These are phyloP conservation scores for Dichotomopilus funicola DNA, from an alignment of 2,329 filamentous ascomycete genomes.

Conservation along the genomic window DNA sequence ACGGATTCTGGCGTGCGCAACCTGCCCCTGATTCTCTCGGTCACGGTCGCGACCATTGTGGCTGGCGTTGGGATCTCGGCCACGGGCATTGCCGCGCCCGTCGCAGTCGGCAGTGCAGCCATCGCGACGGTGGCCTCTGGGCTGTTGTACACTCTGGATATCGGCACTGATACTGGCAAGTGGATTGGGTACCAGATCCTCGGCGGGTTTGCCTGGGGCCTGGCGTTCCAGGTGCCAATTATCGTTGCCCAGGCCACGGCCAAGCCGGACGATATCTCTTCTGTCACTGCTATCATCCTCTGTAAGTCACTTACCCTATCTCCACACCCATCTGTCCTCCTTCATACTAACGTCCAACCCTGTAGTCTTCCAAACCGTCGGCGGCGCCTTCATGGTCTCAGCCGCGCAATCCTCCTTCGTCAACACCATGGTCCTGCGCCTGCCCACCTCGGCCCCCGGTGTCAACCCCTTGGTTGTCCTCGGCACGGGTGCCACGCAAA, in stretches of 20 bases:
- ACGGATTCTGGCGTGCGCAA: slow-evolving; percentile 32
- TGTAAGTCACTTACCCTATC: slow-evolving; percentile 17
- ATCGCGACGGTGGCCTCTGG: slow-evolving; percentile 33
- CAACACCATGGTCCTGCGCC: slow-evolving; percentile 28
- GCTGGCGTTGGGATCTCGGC: slow-evolving; percentile 20
- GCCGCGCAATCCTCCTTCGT: slow-evolving; percentile 36
- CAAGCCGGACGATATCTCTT: slow-evolving; percentile 25
- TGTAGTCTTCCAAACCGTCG: slow-evolving; percentile 36
- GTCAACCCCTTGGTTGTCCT: slow-evolving; percentile 30
- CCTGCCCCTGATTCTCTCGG: slow-evolving; percentile 27
- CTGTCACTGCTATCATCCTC: slow-evolving; percentile 26
- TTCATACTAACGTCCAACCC: background rate
- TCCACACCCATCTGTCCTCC: background rate
- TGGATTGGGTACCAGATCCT: slow-evolving; percentile 45
- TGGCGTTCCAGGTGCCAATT: slow-evolving; percentile 37
- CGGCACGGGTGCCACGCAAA: slow-evolving; percentile 40
- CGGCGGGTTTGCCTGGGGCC: slow-evolving; percentile 35
- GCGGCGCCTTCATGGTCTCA: slow-evolving; percentile 39
- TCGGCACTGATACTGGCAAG: slow-evolving; percentile 26
- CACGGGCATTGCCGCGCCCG: slow-evolving; percentile 29
- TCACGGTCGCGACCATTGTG: slow-evolving; percentile 28
- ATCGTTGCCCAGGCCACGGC: slow-evolving; percentile 34
- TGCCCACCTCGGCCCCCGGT: slow-evolving; percentile 26
- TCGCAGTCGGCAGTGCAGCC: slow-evolving; percentile 32
- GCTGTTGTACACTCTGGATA: slow-evolving; percentile 32